A percentile compares a stretch with the other conserved stretches of the same genome.
phyloP scores from a whole-genome alignment of 495 filamentous ascomycete species.

The Rusavskia elegans region DNA sequence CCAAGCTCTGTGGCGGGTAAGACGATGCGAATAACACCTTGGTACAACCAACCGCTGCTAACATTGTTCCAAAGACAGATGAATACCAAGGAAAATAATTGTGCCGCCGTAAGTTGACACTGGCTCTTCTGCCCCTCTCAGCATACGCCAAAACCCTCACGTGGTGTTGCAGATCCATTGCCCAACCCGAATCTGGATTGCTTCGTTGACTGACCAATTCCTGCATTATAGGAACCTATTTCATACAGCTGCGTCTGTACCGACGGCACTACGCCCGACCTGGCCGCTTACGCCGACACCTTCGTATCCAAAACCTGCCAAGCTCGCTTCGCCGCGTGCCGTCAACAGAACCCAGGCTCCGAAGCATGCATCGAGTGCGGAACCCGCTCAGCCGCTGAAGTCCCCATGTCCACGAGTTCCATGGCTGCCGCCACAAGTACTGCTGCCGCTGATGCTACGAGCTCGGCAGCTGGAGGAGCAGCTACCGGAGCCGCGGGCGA shows the following conservation, averaged over 20 bases:
- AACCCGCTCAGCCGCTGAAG: not conserved
- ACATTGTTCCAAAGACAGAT: not conserved
- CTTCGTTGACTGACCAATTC: not conserved
- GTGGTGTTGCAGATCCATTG: not conserved
- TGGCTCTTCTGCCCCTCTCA: not conserved
- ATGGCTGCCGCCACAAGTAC: not conserved
- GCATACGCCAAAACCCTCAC: too few species aligned
- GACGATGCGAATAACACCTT: too few species aligned
- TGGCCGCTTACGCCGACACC: not conserved
- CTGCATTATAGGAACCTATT: not conserved
- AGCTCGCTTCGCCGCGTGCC: conserved; percentile 1
- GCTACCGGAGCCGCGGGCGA: not conserved
- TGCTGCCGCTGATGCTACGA: not conserved
- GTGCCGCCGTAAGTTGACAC: not conserved
- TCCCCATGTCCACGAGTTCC: not conserved
- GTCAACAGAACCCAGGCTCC: not conserved
- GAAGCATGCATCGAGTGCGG: not conserved
- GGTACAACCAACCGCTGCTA: not conserved
- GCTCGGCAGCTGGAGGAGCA: not conserved
- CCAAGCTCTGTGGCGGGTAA: not conserved
- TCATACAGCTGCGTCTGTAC: not conserved
- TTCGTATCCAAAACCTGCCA: not conserved
- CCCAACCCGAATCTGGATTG: not conserved
- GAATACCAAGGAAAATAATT: not conserved
- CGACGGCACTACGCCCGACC: not conserved